phyloP scores from a whole-genome alignment of 2,329 filamentous ascomycete species.

The Colletotrichum australisinense region DNA sequence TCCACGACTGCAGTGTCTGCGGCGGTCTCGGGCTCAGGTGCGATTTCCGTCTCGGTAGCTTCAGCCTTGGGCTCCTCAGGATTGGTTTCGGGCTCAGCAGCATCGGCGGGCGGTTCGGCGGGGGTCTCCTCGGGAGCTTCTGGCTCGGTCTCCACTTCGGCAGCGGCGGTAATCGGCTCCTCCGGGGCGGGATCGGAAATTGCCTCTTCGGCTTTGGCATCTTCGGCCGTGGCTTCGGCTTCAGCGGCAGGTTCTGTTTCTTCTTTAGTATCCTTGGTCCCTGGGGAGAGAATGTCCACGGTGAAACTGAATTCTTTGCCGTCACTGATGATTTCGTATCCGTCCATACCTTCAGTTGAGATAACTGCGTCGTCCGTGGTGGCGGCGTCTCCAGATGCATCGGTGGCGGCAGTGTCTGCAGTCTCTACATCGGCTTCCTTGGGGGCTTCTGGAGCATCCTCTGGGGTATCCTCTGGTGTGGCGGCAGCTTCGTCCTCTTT shows the following conservation, averaged over 20 bases:
- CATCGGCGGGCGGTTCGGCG: neutral
- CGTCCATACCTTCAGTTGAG: constrained; percentile 32
- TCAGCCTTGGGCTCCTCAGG: neutral
- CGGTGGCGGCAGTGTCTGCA: neutral
- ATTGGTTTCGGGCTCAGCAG: neutral
- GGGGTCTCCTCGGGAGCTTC: neutral
- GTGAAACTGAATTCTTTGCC: constrained; percentile 29
- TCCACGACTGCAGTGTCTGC: neutral
- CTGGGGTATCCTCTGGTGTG: neutral
- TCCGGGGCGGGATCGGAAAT: neutral
- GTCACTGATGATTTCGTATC: constrained; percentile 30
- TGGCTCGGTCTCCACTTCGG: neutral
- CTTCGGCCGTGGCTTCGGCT: neutral
- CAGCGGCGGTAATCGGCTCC: neutral
- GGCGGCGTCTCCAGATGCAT: neutral
- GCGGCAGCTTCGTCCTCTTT: neutral
- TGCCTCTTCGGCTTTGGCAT: neutral
- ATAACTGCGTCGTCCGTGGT: neutral
- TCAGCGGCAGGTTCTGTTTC: constrained; percentile 16
- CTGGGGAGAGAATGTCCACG: neutral
- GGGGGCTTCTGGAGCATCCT: neutral
- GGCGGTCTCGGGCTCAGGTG: neutral
- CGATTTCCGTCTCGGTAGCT: neutral
- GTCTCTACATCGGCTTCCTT: neutral
- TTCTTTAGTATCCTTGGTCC: constrained; percentile 24